Evolutionary conservation across 192 early-diverging fungal species (phyloP).

Genomic region (Coemansia sp.): DNA sequence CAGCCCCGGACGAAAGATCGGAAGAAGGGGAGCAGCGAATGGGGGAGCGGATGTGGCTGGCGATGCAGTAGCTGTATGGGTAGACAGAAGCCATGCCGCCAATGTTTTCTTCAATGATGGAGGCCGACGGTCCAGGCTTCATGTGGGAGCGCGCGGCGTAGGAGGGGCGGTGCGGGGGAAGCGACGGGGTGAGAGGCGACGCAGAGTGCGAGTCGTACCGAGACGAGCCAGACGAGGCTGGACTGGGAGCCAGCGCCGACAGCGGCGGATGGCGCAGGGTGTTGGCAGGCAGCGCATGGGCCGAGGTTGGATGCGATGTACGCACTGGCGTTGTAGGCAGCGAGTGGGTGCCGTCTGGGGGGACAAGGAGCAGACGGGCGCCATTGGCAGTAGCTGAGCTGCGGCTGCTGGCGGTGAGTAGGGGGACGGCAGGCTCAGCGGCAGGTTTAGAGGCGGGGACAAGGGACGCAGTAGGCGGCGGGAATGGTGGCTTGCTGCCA

Average conservation of each 20-base stretch:
- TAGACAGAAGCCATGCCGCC: constrained; percentile 49
- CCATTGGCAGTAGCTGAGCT: constrained; percentile 48
- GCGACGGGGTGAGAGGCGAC: constrained; percentile 20
- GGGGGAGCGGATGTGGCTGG: constrained; percentile 51
- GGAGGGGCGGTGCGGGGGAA: constrained; percentile 27
- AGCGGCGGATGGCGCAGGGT: neutral
- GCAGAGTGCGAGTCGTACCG: constrained; percentile 8
- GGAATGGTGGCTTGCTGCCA: constrained; percentile 27
- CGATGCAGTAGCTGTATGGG: constrained; percentile 51
- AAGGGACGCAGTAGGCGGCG: constrained; percentile 19
- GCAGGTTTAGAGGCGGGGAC: constrained; percentile 32
- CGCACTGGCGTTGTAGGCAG: constrained; percentile 48
- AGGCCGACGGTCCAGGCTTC: constrained; percentile 20
- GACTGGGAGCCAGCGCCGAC: constrained; percentile 12
- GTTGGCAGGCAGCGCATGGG: neutral
- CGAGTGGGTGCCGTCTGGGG: constrained; percentile 43
- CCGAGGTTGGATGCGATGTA: constrained; percentile 12
- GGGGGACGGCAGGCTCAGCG: constrained; percentile 8
- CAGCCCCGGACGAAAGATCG: constrained; percentile 8
- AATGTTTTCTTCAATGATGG: constrained; percentile 44
- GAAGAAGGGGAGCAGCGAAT: constrained; percentile 20
- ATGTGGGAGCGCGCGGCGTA: constrained; percentile 17
- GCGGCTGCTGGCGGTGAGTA: constrained; percentile 43
- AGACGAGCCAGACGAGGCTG: constrained; percentile 24
- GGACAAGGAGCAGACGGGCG: constrained; percentile 32